phyloP scores from a whole-genome alignment of 768 basidiomycete genomes.

The Tephrocybe rancida region DNA sequence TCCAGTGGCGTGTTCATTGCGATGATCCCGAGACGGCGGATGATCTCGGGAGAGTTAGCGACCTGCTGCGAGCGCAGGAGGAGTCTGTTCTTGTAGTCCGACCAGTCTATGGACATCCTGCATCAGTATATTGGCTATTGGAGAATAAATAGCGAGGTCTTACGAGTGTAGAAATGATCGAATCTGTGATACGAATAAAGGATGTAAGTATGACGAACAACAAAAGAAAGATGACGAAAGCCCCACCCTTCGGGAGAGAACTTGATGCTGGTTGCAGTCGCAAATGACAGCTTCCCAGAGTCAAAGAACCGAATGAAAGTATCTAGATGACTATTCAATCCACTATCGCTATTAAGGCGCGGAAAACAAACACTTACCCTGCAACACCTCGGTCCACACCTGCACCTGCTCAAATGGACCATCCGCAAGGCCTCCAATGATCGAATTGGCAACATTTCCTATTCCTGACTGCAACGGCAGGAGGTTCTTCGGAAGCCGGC shows the following conservation, averaged over 20 bases:
- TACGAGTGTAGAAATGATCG: conserved; percentile 50
- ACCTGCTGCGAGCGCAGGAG: conserved; percentile 53
- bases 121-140: neutral
- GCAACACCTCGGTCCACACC: conserved; percentile 53
- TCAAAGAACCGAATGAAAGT: conserved; percentile 50
- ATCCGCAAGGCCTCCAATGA: conserved; percentile 49
- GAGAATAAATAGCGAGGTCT: conserved; percentile 4
- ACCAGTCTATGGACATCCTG: conserved; percentile 36
- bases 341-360: neutral
- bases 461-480: conserved; percentile 51
- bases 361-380: conserved; percentile 23
- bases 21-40: conserved; percentile 48
- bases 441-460: conserved; percentile 51
- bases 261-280: conserved; percentile 48
- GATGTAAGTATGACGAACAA: too few species aligned
- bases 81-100: conserved; percentile 45
- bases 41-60: conserved; percentile 51
- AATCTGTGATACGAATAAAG: conserved; percentile 25
- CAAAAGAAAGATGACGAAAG: neutral
- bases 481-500: conserved; percentile 41
- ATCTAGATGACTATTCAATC: conserved; percentile 25
- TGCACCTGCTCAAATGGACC: conserved; percentile 51
- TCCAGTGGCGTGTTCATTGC: conserved; percentile 56
- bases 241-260: conserved; percentile 46
- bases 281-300: conserved; percentile 46